Base-by-base conservation (phyloP, 208 protist species). In the Leishmania major region DNA sequence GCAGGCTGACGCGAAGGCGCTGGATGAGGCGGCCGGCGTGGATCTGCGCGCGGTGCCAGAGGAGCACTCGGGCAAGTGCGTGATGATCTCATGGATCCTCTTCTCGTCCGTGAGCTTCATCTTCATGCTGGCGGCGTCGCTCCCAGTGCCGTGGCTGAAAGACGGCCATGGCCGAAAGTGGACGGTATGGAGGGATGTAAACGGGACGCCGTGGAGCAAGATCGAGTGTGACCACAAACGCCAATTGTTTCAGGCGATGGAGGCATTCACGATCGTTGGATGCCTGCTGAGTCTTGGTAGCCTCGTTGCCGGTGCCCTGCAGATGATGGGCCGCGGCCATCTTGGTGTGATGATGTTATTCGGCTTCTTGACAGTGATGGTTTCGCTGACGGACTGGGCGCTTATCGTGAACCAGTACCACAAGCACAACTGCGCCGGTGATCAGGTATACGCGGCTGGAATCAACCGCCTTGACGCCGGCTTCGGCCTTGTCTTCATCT, bases 391-490 rank as follows among this genome's bases (percentile, higher is more conserved):
- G 76, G 70, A 78, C 60, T 93, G 89, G 89, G 84, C 89, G 31
- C 75, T 93, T 43, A 76, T 79, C 8, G 85, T 88, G n/a, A 77
- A 87, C 83, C 80, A 88, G 85, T 93, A 89, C 82, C 87, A 91
- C 89, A 79, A 81, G 78, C 85, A 88, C 83, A 91, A 74, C 83
- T 93, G 89, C 82, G 81, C 84, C n/a, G 79, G 71, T 19, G 81
- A 87, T 60, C 11, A 75, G 31, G 55, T 69, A 31, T 89, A 88
- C 81, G 87, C 84, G 47, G 22, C 79, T 49, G 62, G 57, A 71
- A 78, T 92, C 57, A 90, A 84, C 79, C 87, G 87, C 76, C 88
- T 93, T 47, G 81, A 88, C 85, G 83, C 84, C 60, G 89, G 87
- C 64, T 91, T 93, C 62, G 40, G 64, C 22, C 85, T 93, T 31